Evolutionary conservation across 345 rosid genomes (phyloP), one percentile per base, ranked within the genome.

Genomic region (Pistacia vera): DNA sequence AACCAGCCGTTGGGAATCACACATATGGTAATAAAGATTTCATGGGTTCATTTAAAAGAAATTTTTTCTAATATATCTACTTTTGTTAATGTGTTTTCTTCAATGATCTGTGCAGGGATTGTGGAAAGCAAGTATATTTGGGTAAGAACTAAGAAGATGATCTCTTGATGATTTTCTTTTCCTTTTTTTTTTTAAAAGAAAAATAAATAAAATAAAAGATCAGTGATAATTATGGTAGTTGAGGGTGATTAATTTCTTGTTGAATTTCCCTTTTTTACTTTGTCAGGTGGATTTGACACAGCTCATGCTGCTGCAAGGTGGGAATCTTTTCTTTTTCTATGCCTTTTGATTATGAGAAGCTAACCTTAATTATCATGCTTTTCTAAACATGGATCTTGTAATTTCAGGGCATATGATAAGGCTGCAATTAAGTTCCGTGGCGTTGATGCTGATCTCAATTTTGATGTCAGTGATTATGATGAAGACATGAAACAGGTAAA

Each of bases 1-100:
- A 74, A 97, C 99, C 28, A 98, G 99, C 67, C 86, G 99, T 58
- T 97, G 99, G 99, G 99, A 97, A 68, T 97, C 99, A 7, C 99
- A 97, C 81, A 97, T 97, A 74, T 97, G 98, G 99, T 97, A 76
- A 70, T 41, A 6, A 41, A 41, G 46, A 41, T 41, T 41, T 41
- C 5, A 41, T 41, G 9, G 46, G 46, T 41, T 41, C 46, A 41
- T 5, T 41, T 60, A 11, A 13, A 22, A 28, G 71, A 33, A 33
- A 3, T 25, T 51, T 4, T 5, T 28, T 30, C 11, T 56, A 0
- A 11, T 56, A 0, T 74, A 10, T 33, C 3, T 60, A 41, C 57
- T 16, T 65, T 14, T 2, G 7, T 46, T 58, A 25, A 28, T 55
- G 9, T 25, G 4, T 17, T 59, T n/a, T 63, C 7, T 16, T 22